Base-by-base conservation (phyloP, 305 asterid genomes). In the Nicotiana rustica region DNA sequence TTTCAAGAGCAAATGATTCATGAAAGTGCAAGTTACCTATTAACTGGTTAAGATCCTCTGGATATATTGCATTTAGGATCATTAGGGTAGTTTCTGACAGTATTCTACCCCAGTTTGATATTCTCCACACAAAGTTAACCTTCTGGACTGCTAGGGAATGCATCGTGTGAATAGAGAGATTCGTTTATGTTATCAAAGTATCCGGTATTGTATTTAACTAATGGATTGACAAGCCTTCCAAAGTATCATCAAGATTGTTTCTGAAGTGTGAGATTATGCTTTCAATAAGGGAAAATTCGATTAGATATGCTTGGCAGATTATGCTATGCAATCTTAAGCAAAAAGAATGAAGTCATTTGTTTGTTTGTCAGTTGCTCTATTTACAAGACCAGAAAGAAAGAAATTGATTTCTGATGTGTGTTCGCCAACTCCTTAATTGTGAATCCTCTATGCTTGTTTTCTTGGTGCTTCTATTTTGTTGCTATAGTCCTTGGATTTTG, bases 141-240 rank as follows among this genome's bases (percentile, higher is more conserved):
- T 78, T 33, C 44, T 60, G 70, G 70, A 60, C 67, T 60, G 33
- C 82, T 33, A 60, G 31, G 12, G 56, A 67, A 80, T 67, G 83
- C 83, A 2, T 47, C 52, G n/a, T 17, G 36, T 10, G 31, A n/a
- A 18, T 18, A n/a, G 17, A 59, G 57, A 52, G 75, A 29, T 41
- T 8, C 4, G 6, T 80, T 29, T 19, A 62, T 14, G 47, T 79
- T 60, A 14, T 64, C 69, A 36, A 25, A 79, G 33, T 18, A 62
- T 62, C 29, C 64, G 33, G 56, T 79, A 38, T 13, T 47, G 10
- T 47, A 65, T 13, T n/a, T 64, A 67, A 44, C 29, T 44, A 10
- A 65, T 47, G 44, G 67, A 80, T 47, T 47, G 49, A 3, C 77
- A 38, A 9, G 17, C 15, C 14, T 47, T 73, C 14, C 18, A 19